These are phyloP conservation scores for Rugonectria rugulosa DNA, from an alignment of 2,329 filamentous ascomycete species.

Conservation along the genomic window DNA sequence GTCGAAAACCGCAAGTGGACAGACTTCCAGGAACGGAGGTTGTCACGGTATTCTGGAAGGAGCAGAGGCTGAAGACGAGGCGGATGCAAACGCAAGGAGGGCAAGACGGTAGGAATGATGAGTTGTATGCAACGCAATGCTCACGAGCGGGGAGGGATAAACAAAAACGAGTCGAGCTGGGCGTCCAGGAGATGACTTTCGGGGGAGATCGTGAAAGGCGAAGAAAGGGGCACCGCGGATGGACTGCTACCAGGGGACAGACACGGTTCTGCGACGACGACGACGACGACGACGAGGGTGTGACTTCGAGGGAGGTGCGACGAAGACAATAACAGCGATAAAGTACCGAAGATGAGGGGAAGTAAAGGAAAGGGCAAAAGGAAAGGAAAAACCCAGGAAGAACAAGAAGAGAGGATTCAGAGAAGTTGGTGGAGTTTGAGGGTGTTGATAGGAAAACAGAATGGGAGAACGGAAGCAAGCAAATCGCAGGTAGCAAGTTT, in stretches of 20 bases:
- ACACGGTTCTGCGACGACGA: slow-evolving; percentile 32
- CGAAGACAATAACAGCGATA: slow-evolving; percentile 26
- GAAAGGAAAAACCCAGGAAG: slow-evolving; percentile 39
- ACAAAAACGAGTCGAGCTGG: slow-evolving; percentile 28
- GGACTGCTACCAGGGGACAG: slow-evolving; percentile 25
- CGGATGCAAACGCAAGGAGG: slow-evolving; percentile 39
- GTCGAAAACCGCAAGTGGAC: slow-evolving; percentile 32
- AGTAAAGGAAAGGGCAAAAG: slow-evolving; percentile 28
- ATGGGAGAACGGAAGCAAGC: slow-evolving; percentile 26
- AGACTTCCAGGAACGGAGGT: slow-evolving; percentile 36
- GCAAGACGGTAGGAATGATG: slow-evolving; percentile 36
- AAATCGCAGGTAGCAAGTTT: slow-evolving; percentile 28
- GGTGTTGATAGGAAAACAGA: slow-evolving; percentile 39
- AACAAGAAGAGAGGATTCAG: slow-evolving; percentile 37
- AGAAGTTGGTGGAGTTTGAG: slow-evolving; percentile 32
- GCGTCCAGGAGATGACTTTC: slow-evolving; percentile 26
- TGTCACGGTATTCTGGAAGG: slow-evolving; percentile 37
- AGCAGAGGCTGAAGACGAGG: slow-evolving; percentile 35
- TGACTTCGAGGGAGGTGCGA: slow-evolving; percentile 37
- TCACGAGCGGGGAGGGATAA: slow-evolving; percentile 34
- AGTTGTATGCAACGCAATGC: slow-evolving; percentile 41
- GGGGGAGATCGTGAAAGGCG: slow-evolving; percentile 33
- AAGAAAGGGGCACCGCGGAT: slow-evolving; percentile 44
- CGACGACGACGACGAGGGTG: slow-evolving; percentile 31
- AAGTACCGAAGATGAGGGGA: slow-evolving; percentile 28